Conservation (phyloP, 2,329 filamentous ascomycete species). For the Aspergillus novoparasiticus region DNA sequence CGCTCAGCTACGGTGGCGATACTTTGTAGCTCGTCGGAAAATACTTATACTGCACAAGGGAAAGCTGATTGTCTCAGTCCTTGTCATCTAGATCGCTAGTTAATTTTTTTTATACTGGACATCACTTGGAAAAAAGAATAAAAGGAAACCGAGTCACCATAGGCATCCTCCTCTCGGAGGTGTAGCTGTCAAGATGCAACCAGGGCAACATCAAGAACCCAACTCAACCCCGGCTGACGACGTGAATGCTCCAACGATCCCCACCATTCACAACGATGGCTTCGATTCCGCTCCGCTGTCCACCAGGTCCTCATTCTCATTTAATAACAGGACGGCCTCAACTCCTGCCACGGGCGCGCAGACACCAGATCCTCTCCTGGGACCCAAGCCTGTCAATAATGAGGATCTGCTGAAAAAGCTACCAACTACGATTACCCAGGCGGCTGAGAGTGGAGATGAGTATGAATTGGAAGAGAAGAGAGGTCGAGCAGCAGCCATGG, state of each 20-base stretch:
- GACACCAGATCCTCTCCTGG: slow-evolving; percentile 32
- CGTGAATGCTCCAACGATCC: background rate
- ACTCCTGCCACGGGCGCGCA: slow-evolving; percentile 32
- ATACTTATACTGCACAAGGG: background rate
- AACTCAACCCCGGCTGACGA: background rate
- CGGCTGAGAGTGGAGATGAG: slow-evolving; percentile 14
- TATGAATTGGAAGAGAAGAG: slow-evolving; percentile 17
- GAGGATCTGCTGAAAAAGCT: slow-evolving; percentile 22
- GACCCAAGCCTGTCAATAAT: slow-evolving; percentile 14
- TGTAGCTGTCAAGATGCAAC: background rate
- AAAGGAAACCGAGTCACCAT: background rate
- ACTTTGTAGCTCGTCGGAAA: background rate
- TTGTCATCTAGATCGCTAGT: background rate
- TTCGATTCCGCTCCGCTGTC: slow-evolving; percentile 1
- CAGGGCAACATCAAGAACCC: background rate
- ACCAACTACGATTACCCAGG: slow-evolving; percentile 18
- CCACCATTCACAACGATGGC: background rate
- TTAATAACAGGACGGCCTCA: slow-evolving; percentile 3
- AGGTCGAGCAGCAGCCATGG: slow-evolving; percentile 7
- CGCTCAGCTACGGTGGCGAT: background rate
- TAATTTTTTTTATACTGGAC: too few relatives aligned
- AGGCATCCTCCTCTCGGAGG: background rate
- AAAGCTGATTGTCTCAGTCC: background rate
- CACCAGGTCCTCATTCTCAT: background rate
- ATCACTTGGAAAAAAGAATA: background rate